Conservation (phyloP, 345 rosid species). For the Reutealis trisperma region DNA sequence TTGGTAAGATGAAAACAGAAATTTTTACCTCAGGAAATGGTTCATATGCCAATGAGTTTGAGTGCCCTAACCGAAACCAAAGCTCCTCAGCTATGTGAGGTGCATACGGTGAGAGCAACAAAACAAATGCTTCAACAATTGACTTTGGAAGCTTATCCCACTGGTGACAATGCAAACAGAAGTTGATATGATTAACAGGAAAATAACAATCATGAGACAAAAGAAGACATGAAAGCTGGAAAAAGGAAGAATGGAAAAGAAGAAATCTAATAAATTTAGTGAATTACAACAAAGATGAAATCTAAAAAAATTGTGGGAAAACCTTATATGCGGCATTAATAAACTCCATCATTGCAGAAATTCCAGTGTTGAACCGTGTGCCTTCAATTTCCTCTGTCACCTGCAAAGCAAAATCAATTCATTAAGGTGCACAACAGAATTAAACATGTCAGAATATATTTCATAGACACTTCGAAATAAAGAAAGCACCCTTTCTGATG, state of each 20-base stretch:
- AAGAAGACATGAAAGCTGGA: not conserved
- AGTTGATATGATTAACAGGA: not conserved
- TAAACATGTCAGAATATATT: not conserved
- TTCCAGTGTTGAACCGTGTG: slow-evolving; percentile 90
- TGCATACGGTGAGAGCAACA: slow-evolving; percentile 85
- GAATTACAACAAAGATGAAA: not conserved
- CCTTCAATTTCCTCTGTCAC: slow-evolving; percentile 90
- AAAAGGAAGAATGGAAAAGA: not conserved
- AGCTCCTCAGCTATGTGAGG: slow-evolving; percentile 98
- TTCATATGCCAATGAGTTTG: slow-evolving; percentile 61
- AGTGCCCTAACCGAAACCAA: slow-evolving; percentile 80
- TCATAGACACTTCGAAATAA: not conserved
- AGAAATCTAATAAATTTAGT: not conserved
- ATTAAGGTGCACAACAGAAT: slow-evolving; percentile 1
- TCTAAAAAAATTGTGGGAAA: not conserved
- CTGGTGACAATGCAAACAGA: slow-evolving; percentile 36
- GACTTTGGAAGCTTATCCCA: slow-evolving; percentile 80
- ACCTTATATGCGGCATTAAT: slow-evolving; percentile 90
- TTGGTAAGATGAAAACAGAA: not conserved
- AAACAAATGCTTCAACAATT: slow-evolving; percentile 65
- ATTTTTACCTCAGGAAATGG: slow-evolving; percentile 63
- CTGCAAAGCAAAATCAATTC: slow-evolving; percentile 39
- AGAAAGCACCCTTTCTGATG: not conserved
- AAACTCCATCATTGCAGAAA: slow-evolving; percentile 99
- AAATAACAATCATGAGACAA: not conserved